Conservation (phyloP, 257 asterid genomes). For the Thymus quinquecostatus region DNA sequence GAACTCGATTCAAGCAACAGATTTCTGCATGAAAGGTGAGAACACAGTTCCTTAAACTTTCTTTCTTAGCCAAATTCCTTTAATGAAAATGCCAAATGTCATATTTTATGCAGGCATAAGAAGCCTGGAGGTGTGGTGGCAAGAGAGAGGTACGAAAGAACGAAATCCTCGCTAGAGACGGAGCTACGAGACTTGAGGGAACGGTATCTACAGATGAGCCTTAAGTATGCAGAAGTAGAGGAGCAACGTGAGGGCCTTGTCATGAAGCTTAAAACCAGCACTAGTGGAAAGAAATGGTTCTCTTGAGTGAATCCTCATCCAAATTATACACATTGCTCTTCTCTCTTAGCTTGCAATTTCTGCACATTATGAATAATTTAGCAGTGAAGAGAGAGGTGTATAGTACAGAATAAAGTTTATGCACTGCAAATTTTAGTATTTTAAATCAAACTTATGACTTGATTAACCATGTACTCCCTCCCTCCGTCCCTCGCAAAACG, state of each 20-base stretch:
- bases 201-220: slow-evolving; percentile 87
- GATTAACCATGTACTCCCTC: too few relatives aligned
- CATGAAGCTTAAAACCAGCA: slow-evolving; percentile 75
- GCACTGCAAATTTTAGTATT: too few relatives aligned
- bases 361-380: too few relatives aligned
- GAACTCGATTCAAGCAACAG: slow-evolving; percentile 38
- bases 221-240: slow-evolving; percentile 91
- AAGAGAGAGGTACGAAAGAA: slow-evolving; percentile 59
- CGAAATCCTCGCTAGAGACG: slow-evolving; percentile 73
- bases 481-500: too few relatives aligned
- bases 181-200: slow-evolving; percentile 83
- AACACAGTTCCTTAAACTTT: too few relatives aligned
- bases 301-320: slow-evolving; percentile 35
- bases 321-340: not conserved
- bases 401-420: too few relatives aligned
- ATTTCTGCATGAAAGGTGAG: slow-evolving; percentile 55
- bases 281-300: slow-evolving; percentile 72
- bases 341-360: slow-evolving; percentile 18
- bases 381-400: too few relatives aligned
- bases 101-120: not conserved
- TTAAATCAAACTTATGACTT: too few relatives aligned
- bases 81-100: too few relatives aligned
- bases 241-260: slow-evolving; percentile 85
- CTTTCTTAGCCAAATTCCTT: too few relatives aligned
- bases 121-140: slow-evolving; percentile 37